Base-by-base conservation (phyloP, 2,329 filamentous ascomycete species). In the Bipolaris sorokiniana region DNA sequence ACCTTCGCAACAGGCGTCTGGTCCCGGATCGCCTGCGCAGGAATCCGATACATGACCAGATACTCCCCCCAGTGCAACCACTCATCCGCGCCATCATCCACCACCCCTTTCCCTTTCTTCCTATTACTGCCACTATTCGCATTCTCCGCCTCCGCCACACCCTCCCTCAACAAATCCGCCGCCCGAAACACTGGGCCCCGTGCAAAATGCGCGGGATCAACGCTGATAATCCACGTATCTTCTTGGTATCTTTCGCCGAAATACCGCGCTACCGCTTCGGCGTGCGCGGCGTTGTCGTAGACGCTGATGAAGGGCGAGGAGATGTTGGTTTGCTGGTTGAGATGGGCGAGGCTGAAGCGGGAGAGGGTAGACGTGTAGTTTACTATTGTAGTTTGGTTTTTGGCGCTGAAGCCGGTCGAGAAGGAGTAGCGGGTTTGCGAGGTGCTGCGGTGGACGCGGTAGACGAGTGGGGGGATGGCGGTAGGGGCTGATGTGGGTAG, bases 1-100 rank as follows among this genome's bases (percentile, higher is more conserved):
- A 58, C 64, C 56, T 58, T 63, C 3, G 56, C 64, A 26, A 74
- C 54, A 7, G 62, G 60, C 44, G 64, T 74, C 65, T 75, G 59
- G 40, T 68, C 67, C 11, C 69, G 54, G 42, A 75, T 66, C 9
- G 73, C 73, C 62, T 74, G 67, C 10, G 66, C 54, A 5, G 72
- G 71, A 38, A 76, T 70, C 5, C 67, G 62, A 65, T 76, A 74
- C 71, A 72, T 67, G 36, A 74, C 61, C 26, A 76, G 44, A 57
- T 76, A 76, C 62, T 76, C 73, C 0, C 72, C 71, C 54, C 66
- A 60, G 63, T 76, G 73, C 51, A 75, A 38, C 63, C 66, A 71
- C 26, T 51, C 54, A 5, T 42, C 54, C 18, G 22, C 34, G 18
- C 37, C 54, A 9, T 48, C 46, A 7, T 47, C 44, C 5, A 7